Conservation (phyloP, 2,329 filamentous ascomycete species). For the Dryadomyces sulphureus region DNA sequence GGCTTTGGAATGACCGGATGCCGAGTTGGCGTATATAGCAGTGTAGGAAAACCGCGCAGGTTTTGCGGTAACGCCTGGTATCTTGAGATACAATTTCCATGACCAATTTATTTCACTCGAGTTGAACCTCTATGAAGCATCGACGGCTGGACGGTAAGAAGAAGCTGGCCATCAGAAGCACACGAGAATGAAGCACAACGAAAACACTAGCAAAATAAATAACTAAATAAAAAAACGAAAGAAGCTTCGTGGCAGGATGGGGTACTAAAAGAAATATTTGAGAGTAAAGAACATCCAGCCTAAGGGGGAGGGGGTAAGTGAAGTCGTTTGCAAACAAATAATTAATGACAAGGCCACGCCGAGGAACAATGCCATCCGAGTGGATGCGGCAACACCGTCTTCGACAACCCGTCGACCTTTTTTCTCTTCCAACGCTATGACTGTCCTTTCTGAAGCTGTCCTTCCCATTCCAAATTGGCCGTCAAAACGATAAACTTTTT, state of each 20-base stretch:
- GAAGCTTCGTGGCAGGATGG: slow-evolving; percentile 10
- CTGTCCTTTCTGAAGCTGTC: neutral
- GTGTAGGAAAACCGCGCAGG: neutral
- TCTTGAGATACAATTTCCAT: neutral
- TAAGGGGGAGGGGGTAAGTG: slow-evolving; percentile 12
- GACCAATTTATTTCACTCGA: neutral
- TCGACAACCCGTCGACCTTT: neutral
- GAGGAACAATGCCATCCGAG: neutral
- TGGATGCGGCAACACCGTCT: neutral
- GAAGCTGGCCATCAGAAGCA: neutral
- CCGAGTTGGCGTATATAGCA: neutral
- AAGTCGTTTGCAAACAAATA: slow-evolving; percentile 22
- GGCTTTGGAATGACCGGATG: neutral
- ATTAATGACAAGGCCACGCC: slow-evolving; percentile 11
- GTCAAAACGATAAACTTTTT: neutral
- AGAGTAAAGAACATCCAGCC: slow-evolving; percentile 22
- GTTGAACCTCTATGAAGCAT: neutral
- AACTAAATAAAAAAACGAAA: slow-evolving; percentile 1
- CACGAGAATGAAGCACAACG: neutral
- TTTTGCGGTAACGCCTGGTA: no score
- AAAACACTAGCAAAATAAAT: neutral
- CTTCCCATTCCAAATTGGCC: neutral
- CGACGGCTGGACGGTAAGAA: neutral
- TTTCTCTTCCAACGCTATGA: neutral
- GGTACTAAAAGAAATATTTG: slow-evolving; percentile 28